Base-by-base conservation (phyloP, 2,329 filamentous ascomycete species). In the Fusarium sarcochroum region DNA sequence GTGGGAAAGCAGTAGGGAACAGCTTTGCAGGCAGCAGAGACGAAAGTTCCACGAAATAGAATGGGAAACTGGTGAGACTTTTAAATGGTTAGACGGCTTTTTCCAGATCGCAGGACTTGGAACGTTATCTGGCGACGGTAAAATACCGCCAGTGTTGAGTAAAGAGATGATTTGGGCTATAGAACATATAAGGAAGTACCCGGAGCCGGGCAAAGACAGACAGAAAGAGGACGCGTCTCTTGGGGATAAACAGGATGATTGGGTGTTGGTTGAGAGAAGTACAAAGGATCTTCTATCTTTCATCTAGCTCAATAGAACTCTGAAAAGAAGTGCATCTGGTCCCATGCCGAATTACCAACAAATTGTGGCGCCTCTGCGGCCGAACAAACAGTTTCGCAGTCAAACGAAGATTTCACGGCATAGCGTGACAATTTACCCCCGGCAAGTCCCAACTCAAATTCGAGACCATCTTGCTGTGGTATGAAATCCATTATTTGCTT, bases 31-130 rank as follows among this genome's bases (percentile, higher is more conserved):
- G 11, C 67, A 64, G 6, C 75, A 81, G n/a, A 60, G 76, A 0
- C 77, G 69, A 32, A 82, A 80, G 44, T 88, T 87, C 61, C 86
- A 88, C 69, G 84, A 86, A 44, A 80, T 88, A 6, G 73, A 79
- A 4, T 87, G 84, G 84, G 84, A 86, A 11, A 77, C 77, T 5
- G 85, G 84, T 0, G 84, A 88, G 74, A 87, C 85, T 0, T 67
- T 80, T 2, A 77, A 76, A 10, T 88, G 82, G 79, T 74, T 88
- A 4, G 73, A 76, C 1, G 77, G 76, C 13, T 68, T 88, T 44
- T 87, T 82, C 71, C 69, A 77, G 8, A 77, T 87, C 49, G 82
- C 85, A 0, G 86, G 86, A 0, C 73, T 89, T 34, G 80, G 81
- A 0, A 81, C 77, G 15, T 70, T 89, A 41, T 76, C 75, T 25